Percentiles rank a stretch among this genome's conserved stretches.
These are phyloP conservation scores for Fusarium nygamai DNA, from an alignment of 2,329 filamentous ascomycete genomes.

Conservation along the genomic window DNA sequence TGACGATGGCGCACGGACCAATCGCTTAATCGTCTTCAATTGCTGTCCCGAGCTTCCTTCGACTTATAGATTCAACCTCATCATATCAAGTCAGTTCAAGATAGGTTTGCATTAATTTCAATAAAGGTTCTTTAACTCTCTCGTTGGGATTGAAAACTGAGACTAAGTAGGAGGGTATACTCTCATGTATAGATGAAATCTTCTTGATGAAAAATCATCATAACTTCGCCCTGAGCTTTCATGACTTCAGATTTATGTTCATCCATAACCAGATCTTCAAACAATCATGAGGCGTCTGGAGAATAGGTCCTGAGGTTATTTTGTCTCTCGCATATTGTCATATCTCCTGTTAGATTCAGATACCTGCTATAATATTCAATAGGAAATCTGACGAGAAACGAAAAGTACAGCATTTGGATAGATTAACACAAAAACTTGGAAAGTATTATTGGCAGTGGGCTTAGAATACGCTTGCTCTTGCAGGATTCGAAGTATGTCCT, in stretches of 20 bases:
- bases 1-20: slow-evolving; percentile 19
- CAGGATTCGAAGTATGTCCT: background rate
- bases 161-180: background rate
- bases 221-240: background rate
- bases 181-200: background rate
- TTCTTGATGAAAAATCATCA: background rate
- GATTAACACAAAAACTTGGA: background rate
- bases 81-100: background rate
- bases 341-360: background rate
- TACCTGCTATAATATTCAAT: too few relatives aligned
- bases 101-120: background rate
- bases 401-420: background rate
- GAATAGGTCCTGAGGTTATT: too few relatives aligned
- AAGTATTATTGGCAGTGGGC: background rate
- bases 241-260: background rate
- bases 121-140: background rate
- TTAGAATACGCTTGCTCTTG: background rate
- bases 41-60: slow-evolving; percentile 14
- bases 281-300: background rate
- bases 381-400: background rate
- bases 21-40: background rate
- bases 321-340: too few relatives aligned
- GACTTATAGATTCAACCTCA: background rate
- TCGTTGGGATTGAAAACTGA: rapidly evolving
- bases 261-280: background rate